Conservation (phyloP, 345 rosid species). For the Camelina sativa region DNA sequence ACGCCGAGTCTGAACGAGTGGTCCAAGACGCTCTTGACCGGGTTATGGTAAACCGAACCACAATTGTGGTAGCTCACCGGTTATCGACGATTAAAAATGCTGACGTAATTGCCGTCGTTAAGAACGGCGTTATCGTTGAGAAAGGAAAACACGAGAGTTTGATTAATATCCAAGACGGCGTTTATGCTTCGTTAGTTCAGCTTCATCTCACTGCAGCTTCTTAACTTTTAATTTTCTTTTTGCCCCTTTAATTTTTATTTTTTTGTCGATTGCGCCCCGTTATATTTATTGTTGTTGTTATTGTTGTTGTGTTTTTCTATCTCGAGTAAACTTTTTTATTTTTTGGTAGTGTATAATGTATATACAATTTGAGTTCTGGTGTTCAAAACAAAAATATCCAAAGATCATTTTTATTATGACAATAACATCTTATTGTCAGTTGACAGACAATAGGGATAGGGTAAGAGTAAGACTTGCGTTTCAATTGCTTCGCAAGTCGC, state of each 20-base stretch:
- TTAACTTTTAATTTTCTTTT: neutral
- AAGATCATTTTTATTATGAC: too few relatives aligned
- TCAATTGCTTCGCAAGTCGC: too few relatives aligned
- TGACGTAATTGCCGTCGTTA: constrained; percentile 65
- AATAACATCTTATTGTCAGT: too few relatives aligned
- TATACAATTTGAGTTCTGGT: constrained; percentile 5
- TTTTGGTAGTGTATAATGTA: neutral
- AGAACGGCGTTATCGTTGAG: constrained; percentile 63
- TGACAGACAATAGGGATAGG: too few relatives aligned
- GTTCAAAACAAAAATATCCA: constrained; percentile 6
- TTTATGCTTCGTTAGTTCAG: constrained; percentile 67
- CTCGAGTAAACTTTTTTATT: neutral
- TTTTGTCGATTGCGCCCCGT: neutral
- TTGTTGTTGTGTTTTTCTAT: neutral
- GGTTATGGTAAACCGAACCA: constrained; percentile 63
- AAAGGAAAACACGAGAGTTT: constrained; percentile 66
- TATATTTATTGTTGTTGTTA: neutral
- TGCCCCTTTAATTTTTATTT: neutral
- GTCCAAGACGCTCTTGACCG: constrained; percentile 75
- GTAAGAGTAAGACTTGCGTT: too few relatives aligned
- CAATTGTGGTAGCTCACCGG: constrained; percentile 68
- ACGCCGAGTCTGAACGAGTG: constrained; percentile 71
- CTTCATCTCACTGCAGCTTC: constrained; percentile 53
- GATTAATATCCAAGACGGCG: constrained; percentile 54
- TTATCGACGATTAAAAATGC: constrained; percentile 69